Conservation (phyloP, 768 basidiomycete species). For the Mycena vulgaris region DNA sequence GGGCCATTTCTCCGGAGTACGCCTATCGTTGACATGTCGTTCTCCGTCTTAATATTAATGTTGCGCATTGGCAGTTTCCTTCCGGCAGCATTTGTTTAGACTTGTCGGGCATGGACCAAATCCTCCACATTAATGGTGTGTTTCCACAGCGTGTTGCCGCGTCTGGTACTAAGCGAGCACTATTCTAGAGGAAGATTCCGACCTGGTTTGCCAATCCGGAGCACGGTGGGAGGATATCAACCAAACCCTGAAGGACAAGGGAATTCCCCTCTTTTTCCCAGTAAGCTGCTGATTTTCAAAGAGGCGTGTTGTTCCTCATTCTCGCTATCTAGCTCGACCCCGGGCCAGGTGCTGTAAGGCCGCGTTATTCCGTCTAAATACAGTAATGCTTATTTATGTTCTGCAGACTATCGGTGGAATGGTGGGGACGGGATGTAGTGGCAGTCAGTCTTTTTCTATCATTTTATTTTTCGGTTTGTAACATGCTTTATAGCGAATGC, state of each 20-base stretch:
- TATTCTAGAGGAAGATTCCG: conserved; percentile 74
- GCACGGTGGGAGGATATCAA: conserved; percentile 88
- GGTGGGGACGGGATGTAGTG: conserved; percentile 90
- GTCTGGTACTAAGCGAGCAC: background rate
- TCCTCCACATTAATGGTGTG: conserved; percentile 70
- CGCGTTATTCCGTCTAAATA: background rate
- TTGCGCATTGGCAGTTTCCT: conserved; percentile 46
- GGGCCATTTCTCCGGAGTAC: conserved; percentile 86
- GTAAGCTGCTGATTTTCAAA: conserved; percentile 56
- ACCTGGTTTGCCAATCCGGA: conserved; percentile 84
- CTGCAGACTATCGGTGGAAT: conserved; percentile 87
- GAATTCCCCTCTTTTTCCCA: conserved; percentile 89
- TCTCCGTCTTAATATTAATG: background rate
- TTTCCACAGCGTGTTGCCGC: conserved; percentile 41
- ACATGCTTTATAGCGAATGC: conserved; percentile 71
- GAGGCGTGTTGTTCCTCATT: background rate
- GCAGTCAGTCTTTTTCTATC: conserved; percentile 66
- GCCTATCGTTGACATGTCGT: conserved; percentile 35
- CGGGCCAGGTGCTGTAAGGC: conserved; percentile 75
- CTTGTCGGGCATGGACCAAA: conserved; percentile 76
- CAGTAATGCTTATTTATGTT: background rate
- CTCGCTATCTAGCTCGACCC: conserved; percentile 70
- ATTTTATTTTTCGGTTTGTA: conserved; percentile 4
- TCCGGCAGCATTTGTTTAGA: conserved; percentile 79
- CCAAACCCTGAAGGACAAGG: conserved; percentile 72